Percentiles rank a stretch among this genome's conserved stretches.
phyloP scores from a whole-genome alignment of 1,139 yeast genomes.

The Saccharomyces hybrid region DNA sequence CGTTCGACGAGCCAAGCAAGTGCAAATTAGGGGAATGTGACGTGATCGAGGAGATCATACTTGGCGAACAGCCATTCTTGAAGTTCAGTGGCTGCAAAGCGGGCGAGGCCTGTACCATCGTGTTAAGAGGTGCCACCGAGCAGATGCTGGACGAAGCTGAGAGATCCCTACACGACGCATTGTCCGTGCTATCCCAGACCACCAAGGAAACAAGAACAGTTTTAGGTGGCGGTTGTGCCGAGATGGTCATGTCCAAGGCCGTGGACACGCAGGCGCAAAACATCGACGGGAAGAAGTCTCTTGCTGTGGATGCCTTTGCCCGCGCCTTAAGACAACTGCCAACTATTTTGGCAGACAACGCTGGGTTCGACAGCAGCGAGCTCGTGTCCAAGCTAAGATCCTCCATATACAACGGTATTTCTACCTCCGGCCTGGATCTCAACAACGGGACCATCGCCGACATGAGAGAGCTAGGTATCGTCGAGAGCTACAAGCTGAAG shows the following conservation, averaged over 20 bases:
- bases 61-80: slow-evolving; percentile 79
- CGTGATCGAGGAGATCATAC: slow-evolving; percentile 77
- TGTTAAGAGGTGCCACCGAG: slow-evolving; percentile 93
- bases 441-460: slow-evolving; percentile 79
- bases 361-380: slow-evolving; percentile 93
- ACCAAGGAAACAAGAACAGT: slow-evolving; percentile 92
- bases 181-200: slow-evolving; percentile 91
- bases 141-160: slow-evolving; percentile 96
- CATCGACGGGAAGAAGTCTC: slow-evolving; percentile 85
- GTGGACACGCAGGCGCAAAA: slow-evolving; percentile 93
- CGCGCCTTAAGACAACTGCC: slow-evolving; percentile 92
- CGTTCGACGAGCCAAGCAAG: slow-evolving; percentile 85
- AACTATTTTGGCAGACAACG: slow-evolving; percentile 90
- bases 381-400: slow-evolving; percentile 85
- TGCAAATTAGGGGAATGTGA: slow-evolving; percentile 88
- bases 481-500: slow-evolving; percentile 86
- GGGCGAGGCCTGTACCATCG: slow-evolving; percentile 95
- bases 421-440: slow-evolving; percentile 84
- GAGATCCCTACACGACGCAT: slow-evolving; percentile 93
- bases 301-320: slow-evolving; percentile 93
- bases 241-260: slow-evolving; percentile 96
- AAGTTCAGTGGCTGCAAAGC: slow-evolving; percentile 92
- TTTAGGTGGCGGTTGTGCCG: slow-evolving; percentile 96
- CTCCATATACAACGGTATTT: slow-evolving; percentile 85
- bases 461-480: slow-evolving; percentile 88